These are phyloP conservation scores for Lipomyces yamadae DNA, from an alignment of 805 yeast species.

Conservation along the genomic window DNA sequence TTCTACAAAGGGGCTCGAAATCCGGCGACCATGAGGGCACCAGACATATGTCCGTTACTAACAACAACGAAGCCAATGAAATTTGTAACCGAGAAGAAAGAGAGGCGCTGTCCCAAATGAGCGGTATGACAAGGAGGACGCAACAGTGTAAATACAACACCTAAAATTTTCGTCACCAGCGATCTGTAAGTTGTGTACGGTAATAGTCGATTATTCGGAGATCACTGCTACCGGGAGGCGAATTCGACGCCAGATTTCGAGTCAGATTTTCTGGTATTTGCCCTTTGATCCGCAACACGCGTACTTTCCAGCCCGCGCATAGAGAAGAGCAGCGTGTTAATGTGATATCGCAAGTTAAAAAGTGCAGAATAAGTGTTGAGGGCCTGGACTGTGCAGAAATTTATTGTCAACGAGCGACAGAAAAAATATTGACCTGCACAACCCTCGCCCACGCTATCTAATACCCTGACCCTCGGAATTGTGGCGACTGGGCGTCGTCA, in stretches of 20 bases:
- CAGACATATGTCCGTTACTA: background rate
- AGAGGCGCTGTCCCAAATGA: background rate
- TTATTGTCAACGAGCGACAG: too few relatives aligned
- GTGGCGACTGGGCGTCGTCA: background rate
- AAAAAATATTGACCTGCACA: too few relatives aligned
- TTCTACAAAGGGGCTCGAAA: background rate
- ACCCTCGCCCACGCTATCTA: background rate
- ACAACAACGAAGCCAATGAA: background rate
- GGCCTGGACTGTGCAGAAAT: background rate
- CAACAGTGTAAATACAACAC: background rate
- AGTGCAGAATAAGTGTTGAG: background rate
- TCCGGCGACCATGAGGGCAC: background rate
- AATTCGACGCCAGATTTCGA: background rate
- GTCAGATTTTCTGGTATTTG: background rate
- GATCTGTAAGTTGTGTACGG: background rate
- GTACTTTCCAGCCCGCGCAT: background rate
- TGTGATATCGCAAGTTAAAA: background rate
- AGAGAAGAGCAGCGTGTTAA: background rate
- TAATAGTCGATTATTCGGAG: background rate
- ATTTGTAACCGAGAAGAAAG: background rate
- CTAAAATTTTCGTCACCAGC: background rate
- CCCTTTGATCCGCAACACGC: background rate
- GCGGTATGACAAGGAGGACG: background rate
- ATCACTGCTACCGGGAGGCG: background rate
- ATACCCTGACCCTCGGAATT: background rate